Base-by-base conservation (phyloP, 2,329 filamentous ascomycete genomes). In the Thermomyces lanuginosus region DNA sequence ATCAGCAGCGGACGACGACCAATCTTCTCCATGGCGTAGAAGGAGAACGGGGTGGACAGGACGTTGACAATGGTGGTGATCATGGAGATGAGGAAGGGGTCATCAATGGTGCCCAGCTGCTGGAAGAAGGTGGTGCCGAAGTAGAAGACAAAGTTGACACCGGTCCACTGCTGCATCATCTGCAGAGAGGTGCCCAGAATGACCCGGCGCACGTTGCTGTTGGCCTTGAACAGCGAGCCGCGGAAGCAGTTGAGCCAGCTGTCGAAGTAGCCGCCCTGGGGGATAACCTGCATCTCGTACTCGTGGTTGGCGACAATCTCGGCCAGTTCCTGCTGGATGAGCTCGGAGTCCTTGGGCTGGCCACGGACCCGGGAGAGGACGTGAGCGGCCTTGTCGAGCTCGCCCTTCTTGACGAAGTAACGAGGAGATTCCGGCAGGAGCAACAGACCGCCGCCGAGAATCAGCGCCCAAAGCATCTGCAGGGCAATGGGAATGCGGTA, bases 101-200 rank as follows among this genome's bases (percentile, higher is more conserved):
- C 76, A 35, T 49, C 40, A 44, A 91, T 81, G 42, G 77, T 76
- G 39, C 76, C 76, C 16, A 77, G 74, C 13, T 73, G 72, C 56
- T 77, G 57, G 60, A 92, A 78, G 71, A 92, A 91, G 33, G 77
- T 71, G 17, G 79, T 83, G 18, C 78, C 81, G 61, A 75, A 81
- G 61, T 81, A 79, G 63, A 84, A 89, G 64, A 89, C 80, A 58
- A 86, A 91, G 66, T 92, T 92, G 58, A 92, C 77, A 63, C 82
- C 80, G 14, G 79, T 84, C 70, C 69, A 39, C 55, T 79, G 75
- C 55, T 80, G 76, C 73, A 80, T 79, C 75, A 80, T 80, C 61
- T 81, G 76, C 17, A 80, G 61, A 14, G 72, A 74, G 22, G 70
- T 76, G 42, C 76, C 76, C 22, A 81, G 63, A 32, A 80, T 70